Evolutionary conservation across 139 green algal genomes (phyloP), one percentile per base, ranked within the genome.

Genomic region (Chlamydomonas sp.): DNA sequence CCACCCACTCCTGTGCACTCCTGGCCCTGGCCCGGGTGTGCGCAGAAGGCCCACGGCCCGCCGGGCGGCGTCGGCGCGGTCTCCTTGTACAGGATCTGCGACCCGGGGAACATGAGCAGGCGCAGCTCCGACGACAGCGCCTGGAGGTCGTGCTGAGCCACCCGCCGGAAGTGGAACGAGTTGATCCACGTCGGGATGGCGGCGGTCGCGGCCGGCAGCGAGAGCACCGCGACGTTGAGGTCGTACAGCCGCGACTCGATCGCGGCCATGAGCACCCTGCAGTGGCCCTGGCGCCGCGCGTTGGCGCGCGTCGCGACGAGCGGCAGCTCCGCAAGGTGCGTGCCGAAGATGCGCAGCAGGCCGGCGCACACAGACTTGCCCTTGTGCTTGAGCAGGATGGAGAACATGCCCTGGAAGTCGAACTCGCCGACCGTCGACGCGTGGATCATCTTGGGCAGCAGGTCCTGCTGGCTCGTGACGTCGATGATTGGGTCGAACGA

Each of bases 361-460:
- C 81, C 89, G 0, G 87, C 86, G 3, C 83, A 82, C 50, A 96
- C 91, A 0, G 88, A 73, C 58, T 81, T 79, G 35, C 80, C 82
- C 57, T 48, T 83, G 80, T 91, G 78, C 13, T 81, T 78, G 59
- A 97, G 79, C 48, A 96, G 70, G n/a, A 89, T 48, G 30, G 86
- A 87, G 74, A 89, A 78, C 84, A 96, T 91, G 81, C 83, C 84
- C 38, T 79, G 76, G 83, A 93, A 97, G 78, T 97, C 89, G 71
- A 81, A 95, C 37, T 91, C 87, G 0, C 87, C 85, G 28, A 74
- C 64, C 3, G 70, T 43, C 34, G 81, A 71, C 5, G 88, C 83
- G 28, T 89, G 65, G 26, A 96, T 85, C 87, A 97, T 97, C 50
- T 87, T 70, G 13, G 84, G 84, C 78, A 96, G 76, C 71, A 97